phyloP scores from a whole-genome alignment of 2,329 filamentous ascomycete genomes.

The Raffaelea ambrosiae region DNA sequence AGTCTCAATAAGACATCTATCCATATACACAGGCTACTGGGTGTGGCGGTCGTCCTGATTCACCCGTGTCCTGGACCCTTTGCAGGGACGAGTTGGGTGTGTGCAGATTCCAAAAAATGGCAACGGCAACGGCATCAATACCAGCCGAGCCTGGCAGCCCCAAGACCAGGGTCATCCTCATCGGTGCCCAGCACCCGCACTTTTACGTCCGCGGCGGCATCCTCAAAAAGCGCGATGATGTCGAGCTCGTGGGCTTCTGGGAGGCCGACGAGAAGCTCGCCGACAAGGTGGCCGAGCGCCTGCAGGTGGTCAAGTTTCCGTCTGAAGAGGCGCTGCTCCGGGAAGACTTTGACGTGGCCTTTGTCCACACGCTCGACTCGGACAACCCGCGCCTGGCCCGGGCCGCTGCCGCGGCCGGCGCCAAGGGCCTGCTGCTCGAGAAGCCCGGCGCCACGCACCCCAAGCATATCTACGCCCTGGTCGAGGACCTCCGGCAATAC shows the following conservation, averaged over 20 bases:
- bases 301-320: not conserved
- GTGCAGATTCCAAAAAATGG: too few relatives aligned
- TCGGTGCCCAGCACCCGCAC: not conserved
- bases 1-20: too few relatives aligned
- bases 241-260: not conserved
- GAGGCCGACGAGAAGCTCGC: not conserved
- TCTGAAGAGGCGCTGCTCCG: not conserved
- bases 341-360: not conserved
- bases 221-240: not conserved
- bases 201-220: not conserved
- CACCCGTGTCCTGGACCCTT: too few relatives aligned
- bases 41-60: too few relatives aligned
- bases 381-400: not conserved
- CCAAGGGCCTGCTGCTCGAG: not conserved
- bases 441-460: not conserved
- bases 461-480: not conserved
- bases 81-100: too few relatives aligned
- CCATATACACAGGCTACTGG: too few relatives aligned
- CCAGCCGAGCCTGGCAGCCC: too few relatives aligned
- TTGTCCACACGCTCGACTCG: not conserved
- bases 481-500: not conserved
- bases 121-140: too few relatives aligned
- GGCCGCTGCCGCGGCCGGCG: not conserved
- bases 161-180: not conserved
- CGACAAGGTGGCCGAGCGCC: not conserved